Evolutionary conservation across 441 rosid species (phyloP), one percentile per base, ranked within the genome.

Genomic region (Erysimum cheiri): DNA sequence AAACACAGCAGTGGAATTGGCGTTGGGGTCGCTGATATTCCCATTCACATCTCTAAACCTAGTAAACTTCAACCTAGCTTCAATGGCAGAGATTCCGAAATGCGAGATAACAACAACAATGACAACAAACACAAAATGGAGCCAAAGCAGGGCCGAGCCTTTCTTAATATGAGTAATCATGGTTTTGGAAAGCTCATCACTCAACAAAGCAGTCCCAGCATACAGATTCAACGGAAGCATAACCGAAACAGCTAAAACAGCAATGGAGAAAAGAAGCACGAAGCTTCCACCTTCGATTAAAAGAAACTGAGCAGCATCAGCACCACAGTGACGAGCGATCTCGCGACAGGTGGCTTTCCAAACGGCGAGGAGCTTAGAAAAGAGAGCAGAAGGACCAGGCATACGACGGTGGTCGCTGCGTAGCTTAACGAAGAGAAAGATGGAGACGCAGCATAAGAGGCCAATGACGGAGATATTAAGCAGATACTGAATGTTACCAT

Each of bases 41-140:
- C 96, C 96, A 82, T 93, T 87, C 57, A 86, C 98, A 79, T 91
- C 96, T 77, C 96, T 88, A 82, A 91, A 91, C 76, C 98, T 91
- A 76, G 97, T 94, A 37, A 90, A 77, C 67, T 74, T 94, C 46
- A 90, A 53, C 78, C 96, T 80, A 52, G 80, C 80, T 47, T 90
- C 96, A 53, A 94, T 72, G 24, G 72, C 87, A 63, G 84, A 79
- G 72, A 88, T 88, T 19, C 96, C 95, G 31, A 80, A 85, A 86
- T 94, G 97, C 37, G 84, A 79, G 50, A 88, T 66, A 8, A 73
- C 66, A 33, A 86, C 95, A 44, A 87, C 91, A 29, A 85, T 33
- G 3, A 84, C 90, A 50, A 87, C 86, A 64, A 89, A 89, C 24
- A 88, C 17, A 64, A 91, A 94, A 85, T 94, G 97, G 26, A 94